Evolutionary conservation across 177 flowering plant genomes (phyloP), one percentile per base, ranked within the genome.

Genomic region (Vitis hybrid): DNA sequence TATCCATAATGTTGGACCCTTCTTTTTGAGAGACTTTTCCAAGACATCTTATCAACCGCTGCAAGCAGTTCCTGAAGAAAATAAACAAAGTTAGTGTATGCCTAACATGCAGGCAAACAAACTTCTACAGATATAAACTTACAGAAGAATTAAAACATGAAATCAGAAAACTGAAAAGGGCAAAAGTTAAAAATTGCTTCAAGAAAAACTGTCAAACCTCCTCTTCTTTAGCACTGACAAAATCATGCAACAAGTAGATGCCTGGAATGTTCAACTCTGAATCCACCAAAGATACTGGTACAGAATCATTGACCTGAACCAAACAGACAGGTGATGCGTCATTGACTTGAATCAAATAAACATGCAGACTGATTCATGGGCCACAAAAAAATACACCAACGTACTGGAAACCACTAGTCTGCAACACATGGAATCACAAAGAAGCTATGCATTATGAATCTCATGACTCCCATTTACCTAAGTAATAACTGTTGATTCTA

Each of bases 1-100:
- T 90, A 93, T 33, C 99, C 99, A 78, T 90, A 88, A 78, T 93
- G 98, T 74, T 93, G 98, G 75, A 95, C 97, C 74, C 97, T 87
- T 73, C 98, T 80, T 76, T 95, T 93, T 16, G 98, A 70, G 65
- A 95, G 91, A 68, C 70, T 62, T 48, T 79, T 86, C 99, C 99
- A 95, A 69, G 92, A 92, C 76, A 82, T 79, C 51, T n/a, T 65
- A 84, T 93, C 99, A 64, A 95, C 97, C 10, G 90, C 88, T 67
- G 85, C 85, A 75, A 95, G 92, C 71, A 95, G 82, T 74, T 84
- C 88, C 98, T 95, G 74, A 56, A 22, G 52, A 72, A 14, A 61
- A 52, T 8, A 45, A 60, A 64, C 50, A 21, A 5, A 53, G 1
- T 2, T 0, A 45, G 8, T 33, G 29, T 15, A 3, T n/a, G 18